Base-by-base conservation (phyloP, 306 rosid species). In the Nissolia schottii region DNA sequence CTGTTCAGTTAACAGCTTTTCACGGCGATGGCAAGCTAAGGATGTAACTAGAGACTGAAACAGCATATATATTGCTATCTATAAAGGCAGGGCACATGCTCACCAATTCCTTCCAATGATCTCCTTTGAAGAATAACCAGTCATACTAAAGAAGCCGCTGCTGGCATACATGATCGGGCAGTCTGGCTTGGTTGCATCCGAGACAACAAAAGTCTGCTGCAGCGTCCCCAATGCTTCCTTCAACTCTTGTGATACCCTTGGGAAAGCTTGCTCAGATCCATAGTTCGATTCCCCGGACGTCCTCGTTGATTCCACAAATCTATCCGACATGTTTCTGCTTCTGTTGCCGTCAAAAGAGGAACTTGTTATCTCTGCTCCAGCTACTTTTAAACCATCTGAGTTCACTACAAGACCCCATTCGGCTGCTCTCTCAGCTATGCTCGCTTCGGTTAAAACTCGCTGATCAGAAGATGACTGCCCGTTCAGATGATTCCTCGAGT, bases 71-170 rank as follows among this genome's bases (percentile, higher is more conserved):
- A 24, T 70, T 78, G 31, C 25, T 14, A 54, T 31, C 62, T 31
- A 45, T 60, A 34, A 46, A 71, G 29, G 9, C 22, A 57, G 70
- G 5, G 46, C 14, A 56, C 35, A 49, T 67, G 38, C 92, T 81
- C 74, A 94, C 98, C 98, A 94, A 81, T 91, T 94, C 81, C 87
- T 86, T 67, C 98, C 98, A 74, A 94, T 82, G 62, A 94, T 67
- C 79, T 94, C 97, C 83, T 89, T 85, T 5, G 89, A 51, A 57
- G 97, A 78, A 62, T 94, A 94, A 34, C 98, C 98, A 16, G 98
- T 94, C 96, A 94, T 94, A 3, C 22, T 46, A 48, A 91, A 91
- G 71, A 94, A 94, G 3, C 95, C 94, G 64, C 84, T 81, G 69
- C 98, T 94, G 16, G 98, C 96, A 80, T 79, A 94, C 87, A 94